A percentile compares a stretch with the other conserved stretches of the same genome.
Conservation (phyloP, 495 filamentous ascomycete species). For the Collariella sp. region DNA sequence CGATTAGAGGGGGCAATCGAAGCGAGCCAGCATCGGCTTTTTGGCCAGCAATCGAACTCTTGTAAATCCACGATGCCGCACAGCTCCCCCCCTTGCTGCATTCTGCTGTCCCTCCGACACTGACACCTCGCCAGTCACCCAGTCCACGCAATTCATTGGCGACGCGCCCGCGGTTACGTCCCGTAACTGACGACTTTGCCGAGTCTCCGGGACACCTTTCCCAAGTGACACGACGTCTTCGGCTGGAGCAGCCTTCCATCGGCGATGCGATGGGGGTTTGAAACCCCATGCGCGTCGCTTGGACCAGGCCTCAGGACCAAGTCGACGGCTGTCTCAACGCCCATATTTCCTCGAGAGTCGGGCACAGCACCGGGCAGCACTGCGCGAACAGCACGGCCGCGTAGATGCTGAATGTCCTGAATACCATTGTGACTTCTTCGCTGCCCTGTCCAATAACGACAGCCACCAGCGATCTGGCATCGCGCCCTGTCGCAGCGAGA, state of each 20-base stretch:
- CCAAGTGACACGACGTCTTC: not conserved
- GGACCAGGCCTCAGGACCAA: too few relatives aligned
- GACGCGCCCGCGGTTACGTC: not conserved
- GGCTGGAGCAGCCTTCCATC: too few relatives aligned
- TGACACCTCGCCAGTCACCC: not conserved
- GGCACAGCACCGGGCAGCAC: not conserved
- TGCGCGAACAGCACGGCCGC: not conserved
- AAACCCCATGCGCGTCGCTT: too few relatives aligned
- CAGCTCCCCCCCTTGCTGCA: not conserved
- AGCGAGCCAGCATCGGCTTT: conserved; percentile 4
- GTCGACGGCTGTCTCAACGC: too few relatives aligned
- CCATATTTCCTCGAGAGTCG: too few relatives aligned
- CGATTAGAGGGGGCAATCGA: not conserved
- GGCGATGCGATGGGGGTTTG: too few relatives aligned
- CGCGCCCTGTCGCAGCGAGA: not conserved
- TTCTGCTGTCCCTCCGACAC: conserved; percentile 7
- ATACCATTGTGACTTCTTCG: not conserved
- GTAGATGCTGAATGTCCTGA: not conserved
- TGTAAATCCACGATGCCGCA: not conserved
- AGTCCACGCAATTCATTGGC: not conserved
- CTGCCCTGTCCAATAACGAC: not conserved
- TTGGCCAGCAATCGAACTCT: conserved; percentile 6
- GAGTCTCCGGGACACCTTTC: not conserved
- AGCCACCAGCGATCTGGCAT: not conserved
- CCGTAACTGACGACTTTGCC: not conserved